Base-by-base conservation (phyloP, 1,284 basidiomycete genomes). In the Ceratobasidium theobromae region DNA sequence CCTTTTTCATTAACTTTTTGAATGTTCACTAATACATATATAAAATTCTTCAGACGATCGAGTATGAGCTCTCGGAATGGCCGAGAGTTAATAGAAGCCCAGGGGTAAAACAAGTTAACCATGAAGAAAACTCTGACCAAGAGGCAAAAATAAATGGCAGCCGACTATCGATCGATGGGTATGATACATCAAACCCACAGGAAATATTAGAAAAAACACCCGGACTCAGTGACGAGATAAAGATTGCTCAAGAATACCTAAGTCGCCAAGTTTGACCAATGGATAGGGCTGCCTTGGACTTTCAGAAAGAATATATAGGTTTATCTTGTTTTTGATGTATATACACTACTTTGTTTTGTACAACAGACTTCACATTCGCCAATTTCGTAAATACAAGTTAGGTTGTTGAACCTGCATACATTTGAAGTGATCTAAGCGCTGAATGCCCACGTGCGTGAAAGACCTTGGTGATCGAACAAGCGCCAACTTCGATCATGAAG, bases 401-500 rank as follows among this genome's bases (percentile, higher is more conserved):
- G n/a, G n/a, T n/a, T n/a, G n/a, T n/a, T n/a, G n/a, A n/a, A n/a
- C n/a, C n/a, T n/a, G n/a, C n/a, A n/a, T n/a, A n/a, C n/a, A n/a
- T n/a, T n/a, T n/a, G n/a, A n/a, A n/a, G n/a, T n/a, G n/a, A n/a
- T n/a, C n/a, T n/a, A n/a, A n/a, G n/a, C n/a, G n/a, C n/a, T n/a
- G n/a, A n/a, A n/a, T n/a, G n/a, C n/a, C n/a, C n/a, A n/a, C n/a
- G n/a, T n/a, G n/a, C n/a, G n/a, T n/a, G n/a, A n/a, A n/a, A n/a
- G n/a, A n/a, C n/a, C n/a, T n/a, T n/a, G n/a, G n/a, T 6, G 18
- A 32, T 46, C 46, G 38, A 60, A 52, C 35, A 64, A 64, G 48
- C 48, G 27, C 58, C 33, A 14, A 52, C 46, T 38, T 16, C 16
- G 35, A 64, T 48, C 27, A 64, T 64, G 58, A 25, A 25, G 33